These are phyloP conservation scores for Salix brachista DNA, from an alignment of 345 rosid genomes.

Conservation along the genomic window DNA sequence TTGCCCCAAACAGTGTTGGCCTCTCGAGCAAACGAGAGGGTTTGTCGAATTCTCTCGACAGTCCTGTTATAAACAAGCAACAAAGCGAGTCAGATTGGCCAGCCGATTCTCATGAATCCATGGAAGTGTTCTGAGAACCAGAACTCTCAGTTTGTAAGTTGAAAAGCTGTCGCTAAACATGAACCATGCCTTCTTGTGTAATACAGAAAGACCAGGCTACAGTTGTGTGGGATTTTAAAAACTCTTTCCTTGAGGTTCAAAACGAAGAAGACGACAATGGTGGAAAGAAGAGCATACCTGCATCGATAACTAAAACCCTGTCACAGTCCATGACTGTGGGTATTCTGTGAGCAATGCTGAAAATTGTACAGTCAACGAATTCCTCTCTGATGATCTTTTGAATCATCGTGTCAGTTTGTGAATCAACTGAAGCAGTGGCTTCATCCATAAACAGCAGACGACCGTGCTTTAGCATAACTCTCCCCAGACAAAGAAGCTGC, in stretches of 20 bases:
- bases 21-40: conserved; percentile 70
- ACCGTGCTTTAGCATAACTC: conserved; percentile 85
- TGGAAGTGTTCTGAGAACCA: not conserved
- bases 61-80: conserved; percentile 37
- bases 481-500: conserved; percentile 84
- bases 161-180: not conserved
- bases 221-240: not conserved
- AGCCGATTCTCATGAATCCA: not conserved
- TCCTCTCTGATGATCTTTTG: conserved; percentile 90
- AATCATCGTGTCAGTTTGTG: conserved; percentile 80
- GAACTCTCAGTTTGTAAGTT: not conserved
- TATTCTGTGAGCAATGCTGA: conserved; percentile 96
- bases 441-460: conserved; percentile 82
- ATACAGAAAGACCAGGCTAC: not conserved
- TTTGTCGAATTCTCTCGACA: conserved; percentile 69
- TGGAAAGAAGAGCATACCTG: conserved; percentile 36
- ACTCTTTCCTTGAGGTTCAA: not conserved
- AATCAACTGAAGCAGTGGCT: conserved; percentile 96
- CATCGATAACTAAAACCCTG: conserved; percentile 78
- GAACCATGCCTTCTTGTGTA: not conserved
- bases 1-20: conserved; percentile 64
- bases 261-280: not conserved
- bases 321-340: conserved; percentile 98
- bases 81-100: not conserved
- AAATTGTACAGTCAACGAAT: conserved; percentile 70